phyloP scores from a whole-genome alignment of 2,329 filamentous ascomycete genomes.

The Paramyrothecium roridum region DNA sequence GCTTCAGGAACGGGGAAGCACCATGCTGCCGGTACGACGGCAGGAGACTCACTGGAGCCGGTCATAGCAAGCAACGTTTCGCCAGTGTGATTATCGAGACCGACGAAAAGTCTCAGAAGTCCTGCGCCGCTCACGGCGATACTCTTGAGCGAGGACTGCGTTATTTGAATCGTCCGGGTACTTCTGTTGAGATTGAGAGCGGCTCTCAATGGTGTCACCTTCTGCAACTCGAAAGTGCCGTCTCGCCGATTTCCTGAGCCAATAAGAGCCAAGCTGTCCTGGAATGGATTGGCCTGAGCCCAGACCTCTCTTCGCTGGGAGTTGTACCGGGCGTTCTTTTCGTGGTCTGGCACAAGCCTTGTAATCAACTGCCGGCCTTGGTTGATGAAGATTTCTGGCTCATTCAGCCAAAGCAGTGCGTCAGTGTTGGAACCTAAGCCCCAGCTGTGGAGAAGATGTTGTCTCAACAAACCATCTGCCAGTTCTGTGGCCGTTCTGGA shows the following conservation, averaged over 20 bases:
- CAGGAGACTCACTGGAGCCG: not conserved
- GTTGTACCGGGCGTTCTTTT: no score
- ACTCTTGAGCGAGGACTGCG: not conserved
- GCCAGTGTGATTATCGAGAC: not conserved
- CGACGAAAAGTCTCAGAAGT: not conserved
- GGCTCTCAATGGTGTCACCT: not conserved
- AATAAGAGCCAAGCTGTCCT: not conserved
- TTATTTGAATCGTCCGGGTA: not conserved
- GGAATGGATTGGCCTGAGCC: no score
- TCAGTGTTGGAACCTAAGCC: not conserved
- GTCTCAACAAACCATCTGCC: not conserved
- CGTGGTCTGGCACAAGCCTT: not conserved
- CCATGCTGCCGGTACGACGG: not conserved
- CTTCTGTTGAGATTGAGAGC: not conserved
- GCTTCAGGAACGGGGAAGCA: not conserved
- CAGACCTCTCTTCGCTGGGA: no score
- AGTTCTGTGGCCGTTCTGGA: not conserved
- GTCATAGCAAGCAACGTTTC: not conserved
- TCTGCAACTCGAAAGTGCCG: not conserved
- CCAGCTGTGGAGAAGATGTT: not conserved
- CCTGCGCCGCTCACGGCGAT: not conserved
- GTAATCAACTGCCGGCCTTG: not conserved
- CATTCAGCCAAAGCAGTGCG: not conserved
- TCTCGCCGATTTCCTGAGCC: not conserved
- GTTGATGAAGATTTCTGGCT: not conserved